Conservation (phyloP, 345 rosid genomes). For the Populus simonii region DNA sequence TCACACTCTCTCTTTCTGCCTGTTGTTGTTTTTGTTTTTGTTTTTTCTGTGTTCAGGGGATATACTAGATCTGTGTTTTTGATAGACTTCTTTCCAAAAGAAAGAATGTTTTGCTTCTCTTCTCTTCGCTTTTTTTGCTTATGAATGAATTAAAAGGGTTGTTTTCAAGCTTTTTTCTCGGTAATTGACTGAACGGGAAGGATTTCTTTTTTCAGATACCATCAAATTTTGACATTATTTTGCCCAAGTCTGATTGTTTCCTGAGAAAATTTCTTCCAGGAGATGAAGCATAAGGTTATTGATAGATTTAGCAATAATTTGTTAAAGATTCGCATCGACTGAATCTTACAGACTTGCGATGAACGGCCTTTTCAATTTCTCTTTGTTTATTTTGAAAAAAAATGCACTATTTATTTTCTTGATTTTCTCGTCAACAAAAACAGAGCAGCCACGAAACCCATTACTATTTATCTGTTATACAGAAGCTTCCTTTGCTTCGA, state of each 20-base stretch:
- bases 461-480: neutral
- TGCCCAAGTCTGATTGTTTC: conserved; percentile 2
- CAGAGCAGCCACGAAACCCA: neutral
- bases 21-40: neutral
- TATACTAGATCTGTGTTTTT: neutral
- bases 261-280: neutral
- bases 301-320: neutral
- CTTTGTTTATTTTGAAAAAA: neutral
- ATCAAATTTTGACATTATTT: neutral
- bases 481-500: neutral
- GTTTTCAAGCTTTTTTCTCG: neutral
- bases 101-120: neutral
- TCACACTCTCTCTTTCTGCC: neutral
- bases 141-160: neutral
- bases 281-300: neutral
- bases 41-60: neutral
- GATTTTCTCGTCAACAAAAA: conserved; percentile 11
- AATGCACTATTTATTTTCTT: neutral
- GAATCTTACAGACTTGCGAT: neutral
- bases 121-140: neutral
- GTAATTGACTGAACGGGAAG: neutral
- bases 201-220: neutral
- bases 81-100: neutral
- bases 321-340: neutral
- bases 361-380: neutral